phyloP scores from a whole-genome alignment of 306 rosid genomes.

The Medicago ruthenica region DNA sequence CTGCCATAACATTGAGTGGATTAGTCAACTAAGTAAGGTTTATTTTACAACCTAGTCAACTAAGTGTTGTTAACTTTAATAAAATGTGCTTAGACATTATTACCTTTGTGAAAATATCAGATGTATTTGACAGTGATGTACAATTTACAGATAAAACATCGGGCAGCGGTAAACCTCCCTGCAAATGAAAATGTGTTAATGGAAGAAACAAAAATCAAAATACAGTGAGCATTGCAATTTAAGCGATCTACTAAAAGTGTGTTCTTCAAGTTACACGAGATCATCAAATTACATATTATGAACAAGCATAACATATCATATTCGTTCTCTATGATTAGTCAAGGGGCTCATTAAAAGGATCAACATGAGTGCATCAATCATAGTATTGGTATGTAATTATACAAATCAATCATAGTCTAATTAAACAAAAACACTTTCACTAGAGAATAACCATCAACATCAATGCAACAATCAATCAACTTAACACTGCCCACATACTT shows the following conservation, averaged over 20 bases:
- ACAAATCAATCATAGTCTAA: not conserved
- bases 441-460: not conserved
- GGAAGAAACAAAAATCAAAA: not conserved
- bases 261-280: not conserved
- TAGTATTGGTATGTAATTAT: not conserved
- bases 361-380: too few relatives aligned
- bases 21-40: constrained; percentile 15
- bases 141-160: constrained; percentile 75
- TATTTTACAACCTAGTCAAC: not conserved
- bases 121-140: constrained; percentile 69
- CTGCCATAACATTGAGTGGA: constrained; percentile 52
- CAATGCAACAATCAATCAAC: not conserved
- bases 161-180: constrained; percentile 65
- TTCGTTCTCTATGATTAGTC: not conserved
- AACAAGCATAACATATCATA: not conserved
- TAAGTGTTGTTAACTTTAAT: not conserved
- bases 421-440: not conserved
- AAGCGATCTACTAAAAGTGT: not conserved
- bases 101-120: constrained; percentile 84
- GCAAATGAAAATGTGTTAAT: constrained; percentile 41
- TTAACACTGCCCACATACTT: not conserved
- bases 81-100: not conserved
- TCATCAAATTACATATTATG: constrained; percentile 1
- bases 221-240: not conserved
- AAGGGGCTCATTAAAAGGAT: not conserved